These are phyloP conservation scores for Melastoma malabathricum DNA, from an alignment of 345 rosid species.

Conservation along the genomic window DNA sequence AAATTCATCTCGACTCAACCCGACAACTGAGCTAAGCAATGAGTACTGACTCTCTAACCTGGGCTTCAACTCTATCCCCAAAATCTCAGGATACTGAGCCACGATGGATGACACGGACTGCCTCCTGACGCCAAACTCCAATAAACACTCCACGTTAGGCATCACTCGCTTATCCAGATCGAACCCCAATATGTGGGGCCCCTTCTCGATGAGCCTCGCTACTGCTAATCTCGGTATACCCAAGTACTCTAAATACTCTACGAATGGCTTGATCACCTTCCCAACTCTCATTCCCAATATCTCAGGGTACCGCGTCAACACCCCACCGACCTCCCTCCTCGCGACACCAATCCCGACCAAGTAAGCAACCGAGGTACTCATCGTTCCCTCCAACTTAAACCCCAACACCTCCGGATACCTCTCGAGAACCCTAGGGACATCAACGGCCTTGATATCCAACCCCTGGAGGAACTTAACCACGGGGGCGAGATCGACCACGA, in stretches of 20 bases:
- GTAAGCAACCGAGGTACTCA: slow-evolving; percentile 93
- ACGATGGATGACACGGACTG: slow-evolving; percentile 50
- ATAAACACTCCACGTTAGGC: slow-evolving; percentile 46
- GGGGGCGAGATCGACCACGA: slow-evolving; percentile 78
- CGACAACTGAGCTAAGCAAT: slow-evolving; percentile 41
- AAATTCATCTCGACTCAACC: slow-evolving; percentile 42
- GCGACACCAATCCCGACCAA: slow-evolving; percentile 79
- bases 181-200: slow-evolving; percentile 71
- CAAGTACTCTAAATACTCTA: slow-evolving; percentile 62
- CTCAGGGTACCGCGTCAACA: slow-evolving; percentile 72
- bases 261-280: slow-evolving; percentile 71
- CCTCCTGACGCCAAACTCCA: slow-evolving; percentile 47
- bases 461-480: slow-evolving; percentile 91
- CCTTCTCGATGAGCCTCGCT: slow-evolving; percentile 79
- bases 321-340: slow-evolving; percentile 80
- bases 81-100: slow-evolving; percentile 83
- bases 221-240: slow-evolving; percentile 72
- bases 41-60: slow-evolving; percentile 47
- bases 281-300: slow-evolving; percentile 87
- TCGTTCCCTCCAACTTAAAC: slow-evolving; percentile 90
- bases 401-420: slow-evolving; percentile 81
- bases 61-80: slow-evolving; percentile 52
- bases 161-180: slow-evolving; percentile 49
- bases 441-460: slow-evolving; percentile 65
- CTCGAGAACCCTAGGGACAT: slow-evolving; percentile 81